These are phyloP conservation scores for Talaromyces ruber DNA, from an alignment of 495 filamentous ascomycete genomes.

Conservation along the genomic window DNA sequence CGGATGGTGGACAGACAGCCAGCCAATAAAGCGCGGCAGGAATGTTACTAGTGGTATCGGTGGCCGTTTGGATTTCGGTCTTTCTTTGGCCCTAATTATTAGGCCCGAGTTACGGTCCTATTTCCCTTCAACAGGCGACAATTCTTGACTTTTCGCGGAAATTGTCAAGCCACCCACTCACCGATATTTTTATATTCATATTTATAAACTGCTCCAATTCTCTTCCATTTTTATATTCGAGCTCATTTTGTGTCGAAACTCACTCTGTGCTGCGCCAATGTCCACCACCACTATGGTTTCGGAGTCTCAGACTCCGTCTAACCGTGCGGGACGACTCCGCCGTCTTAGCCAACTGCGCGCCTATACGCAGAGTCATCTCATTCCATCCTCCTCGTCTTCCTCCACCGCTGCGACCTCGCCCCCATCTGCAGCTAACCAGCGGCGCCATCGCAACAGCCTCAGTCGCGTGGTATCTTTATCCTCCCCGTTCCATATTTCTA, in stretches of 20 bases:
- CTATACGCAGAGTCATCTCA: slow-evolving; percentile 59
- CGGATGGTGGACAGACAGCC: background rate
- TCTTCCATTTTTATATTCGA: background rate
- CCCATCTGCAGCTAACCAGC: slow-evolving; percentile 19
- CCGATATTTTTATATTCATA: background rate
- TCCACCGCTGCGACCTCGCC: slow-evolving; percentile 17
- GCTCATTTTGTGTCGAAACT: background rate
- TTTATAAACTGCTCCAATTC: background rate
- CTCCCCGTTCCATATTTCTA: slow-evolving; percentile 3
- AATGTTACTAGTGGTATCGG: background rate
- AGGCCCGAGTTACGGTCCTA: background rate
- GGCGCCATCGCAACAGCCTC: slow-evolving; percentile 23
- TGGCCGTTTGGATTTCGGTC: background rate
- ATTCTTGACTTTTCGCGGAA: background rate
- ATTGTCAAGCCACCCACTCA: background rate
- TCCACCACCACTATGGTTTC: background rate
- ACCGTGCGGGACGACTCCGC: slow-evolving; percentile 48
- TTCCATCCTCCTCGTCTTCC: slow-evolving; percentile 38
- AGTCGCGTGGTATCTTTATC: slow-evolving; percentile 9
- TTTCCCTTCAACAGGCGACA: background rate
- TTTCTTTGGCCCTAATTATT: background rate
- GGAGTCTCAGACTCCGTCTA: background rate
- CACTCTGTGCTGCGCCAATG: background rate
- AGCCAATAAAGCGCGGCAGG: background rate
- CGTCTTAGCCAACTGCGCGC: slow-evolving; percentile 67